Base-by-base conservation (phyloP, 164 flowering plant genomes). In the Cinnamomum micranthum region DNA sequence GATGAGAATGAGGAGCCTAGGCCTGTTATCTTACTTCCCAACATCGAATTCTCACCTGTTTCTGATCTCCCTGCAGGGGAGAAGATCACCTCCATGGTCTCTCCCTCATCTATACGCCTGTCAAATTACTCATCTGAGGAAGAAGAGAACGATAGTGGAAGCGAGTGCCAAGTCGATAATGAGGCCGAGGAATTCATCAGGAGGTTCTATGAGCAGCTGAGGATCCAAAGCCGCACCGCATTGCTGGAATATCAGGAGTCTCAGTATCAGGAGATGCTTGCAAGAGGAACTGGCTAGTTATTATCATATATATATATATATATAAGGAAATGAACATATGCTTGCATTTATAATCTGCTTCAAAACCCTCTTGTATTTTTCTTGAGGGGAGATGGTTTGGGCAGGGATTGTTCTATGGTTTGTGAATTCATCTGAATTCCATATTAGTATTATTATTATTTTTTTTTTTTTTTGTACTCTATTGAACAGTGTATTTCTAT, bases 181-280 rank as follows among this genome's bases (percentile, higher is more conserved):
- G 82, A 85, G 24, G 91, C 91, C 2, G 89, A 88, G 79, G 88
- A 86, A 50, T 88, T 86, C 77, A 88, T 86, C 52, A 82, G 74
- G 68, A 81, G 82, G 81, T 88, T 88, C 71, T 85, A 88, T 69
- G 89, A 88, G 77, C 87, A 88, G 15, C 77, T 88, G 23, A 78
- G 83, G 79, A 68, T 71, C 9, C 91, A 88, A 69, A 84, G 83
- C 47, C 84, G 83, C 14, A 80, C 74, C 19, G 85, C 82, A 35
- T 60, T 85, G 77, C 77, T 88, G 58, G 81, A 85, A 31, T 84
- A 82, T 62, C 78, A 81, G 58, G 82, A 77, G 31, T 69, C 50
- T 52, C 73, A 80, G 27, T 80, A 73, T 73, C 78, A 72, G 59
- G 78, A 77, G 67, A 82, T 82, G 82, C 77, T 82, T 12, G 75